Conservation (phyloP, 352 stramenopile species). For the Globisporangium abappressorium region DNA sequence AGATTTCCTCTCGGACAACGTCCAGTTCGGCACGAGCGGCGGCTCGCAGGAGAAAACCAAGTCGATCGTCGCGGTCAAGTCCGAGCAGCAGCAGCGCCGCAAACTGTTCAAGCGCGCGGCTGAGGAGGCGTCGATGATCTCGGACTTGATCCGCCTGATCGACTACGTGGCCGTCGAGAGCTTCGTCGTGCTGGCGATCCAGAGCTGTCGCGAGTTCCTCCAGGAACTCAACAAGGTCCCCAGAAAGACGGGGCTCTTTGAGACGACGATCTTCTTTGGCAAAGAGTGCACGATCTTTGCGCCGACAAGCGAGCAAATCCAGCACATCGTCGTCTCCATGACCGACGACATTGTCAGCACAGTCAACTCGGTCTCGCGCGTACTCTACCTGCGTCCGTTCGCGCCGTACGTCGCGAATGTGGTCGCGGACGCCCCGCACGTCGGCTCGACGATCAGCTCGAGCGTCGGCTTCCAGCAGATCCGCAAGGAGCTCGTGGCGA, state of each 20-base stretch:
- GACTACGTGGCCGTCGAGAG: conserved; percentile 93
- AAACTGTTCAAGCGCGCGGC: conserved; percentile 82
- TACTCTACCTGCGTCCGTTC: conserved; percentile 89
- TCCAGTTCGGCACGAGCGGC: conserved; percentile 17
- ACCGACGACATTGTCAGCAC: conserved; percentile 88
- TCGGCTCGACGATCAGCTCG: conserved; percentile 69
- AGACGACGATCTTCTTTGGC: conserved; percentile 91
- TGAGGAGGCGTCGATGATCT: conserved; percentile 88
- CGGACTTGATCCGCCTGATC: conserved; percentile 91
- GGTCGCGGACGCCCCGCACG: conserved; percentile 68
- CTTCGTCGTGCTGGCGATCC: conserved; percentile 80
- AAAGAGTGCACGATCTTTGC: conserved; percentile 78
- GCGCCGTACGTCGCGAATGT: conserved; percentile 66
- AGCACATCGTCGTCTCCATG: conserved; percentile 86
- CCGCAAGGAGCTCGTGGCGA: conserved; percentile 70
- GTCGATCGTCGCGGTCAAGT: conserved; percentile 91
- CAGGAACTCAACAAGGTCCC: conserved; percentile 86
- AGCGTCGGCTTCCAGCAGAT: conserved; percentile 77
- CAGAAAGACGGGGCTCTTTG: conserved; percentile 90
- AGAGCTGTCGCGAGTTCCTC: conserved; percentile 85
- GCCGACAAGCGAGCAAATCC: conserved; percentile 88
- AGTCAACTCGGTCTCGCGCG: conserved; percentile 85
- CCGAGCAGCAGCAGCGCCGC: conserved; percentile 81
- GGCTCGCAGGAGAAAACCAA: conserved; percentile 82
- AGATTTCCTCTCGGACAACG: conserved; percentile 53